Base-by-base conservation (phyloP, 208 protist genomes). In the Angomonas desouzai region DNA sequence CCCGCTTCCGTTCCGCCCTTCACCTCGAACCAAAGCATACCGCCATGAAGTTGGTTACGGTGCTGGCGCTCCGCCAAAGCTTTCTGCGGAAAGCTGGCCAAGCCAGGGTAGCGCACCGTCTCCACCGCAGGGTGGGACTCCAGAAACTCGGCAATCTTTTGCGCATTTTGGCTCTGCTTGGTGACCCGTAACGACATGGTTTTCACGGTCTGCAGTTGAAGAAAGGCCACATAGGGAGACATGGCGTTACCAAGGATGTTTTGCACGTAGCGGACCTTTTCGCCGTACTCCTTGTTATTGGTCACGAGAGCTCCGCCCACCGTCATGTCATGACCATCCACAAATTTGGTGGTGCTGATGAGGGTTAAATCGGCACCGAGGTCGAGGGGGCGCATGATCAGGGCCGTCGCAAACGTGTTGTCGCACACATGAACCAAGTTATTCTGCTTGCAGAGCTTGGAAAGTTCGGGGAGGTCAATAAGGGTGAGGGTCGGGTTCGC, bases 321-420 rank as follows among this genome's bases (percentile, higher is more conserved):
- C 13, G 92, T 96, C 77, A 98, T 97, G 66, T 93, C 91, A 74
- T 99, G 97, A 60, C 98, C 97, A 66, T 98, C 97, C 33, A 98
- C 79, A 72, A 96, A 99, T 83, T 99, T 99, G 57, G 96, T 99
- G 20, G 96, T 95, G 62, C 91, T 98, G 74, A 98, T 92, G 16
- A 98, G 74, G 1, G 96, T 97, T 23, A 99, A 77, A 64, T 99
- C 97, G n/a, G 92, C 97, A 66, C 97, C 98, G 38, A 92, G 78
- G 64, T 98, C 85, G 25, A 98, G 83, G 49, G 97, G 92, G 30
- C 85, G 79, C 80, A 96, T 97, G 77, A 98, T 98, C 69, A 93
- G 85, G n/a, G 97, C 85, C 11, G 97, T 97, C 60, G 96, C 87
- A 64, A 99, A 99, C 20, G 97, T 99, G 81, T 96, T 98, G 72